phyloP scores from a whole-genome alignment of 2,329 filamentous ascomycete genomes.

The Blastomyces silverae region DNA sequence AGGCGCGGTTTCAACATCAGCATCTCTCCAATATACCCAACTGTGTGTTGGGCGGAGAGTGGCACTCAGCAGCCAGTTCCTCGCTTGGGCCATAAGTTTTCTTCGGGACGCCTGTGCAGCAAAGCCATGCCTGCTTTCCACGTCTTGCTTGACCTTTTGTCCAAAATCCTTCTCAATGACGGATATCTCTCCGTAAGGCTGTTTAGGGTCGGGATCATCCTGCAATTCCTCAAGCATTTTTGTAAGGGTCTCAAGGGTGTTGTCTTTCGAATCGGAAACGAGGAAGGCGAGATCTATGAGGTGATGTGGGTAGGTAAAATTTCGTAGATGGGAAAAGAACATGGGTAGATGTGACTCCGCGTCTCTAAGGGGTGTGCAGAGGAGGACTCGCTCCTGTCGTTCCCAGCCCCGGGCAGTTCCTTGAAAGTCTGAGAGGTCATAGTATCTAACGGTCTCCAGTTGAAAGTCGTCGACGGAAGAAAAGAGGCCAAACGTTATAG shows the following conservation, averaged over 20 bases:
- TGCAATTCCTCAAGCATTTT: conserved; percentile 73
- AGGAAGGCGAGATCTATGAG: conserved; percentile 94
- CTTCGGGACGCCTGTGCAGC: conserved; percentile 87
- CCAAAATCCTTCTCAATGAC: conserved; percentile 99
- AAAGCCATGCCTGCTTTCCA: conserved; percentile 95
- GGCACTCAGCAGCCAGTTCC: conserved; percentile 93
- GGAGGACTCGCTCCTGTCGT: conserved; percentile 84
- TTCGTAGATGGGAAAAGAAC: conserved; percentile 97
- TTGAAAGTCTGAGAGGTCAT: conserved; percentile 85
- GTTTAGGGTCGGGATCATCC: conserved; percentile 66
- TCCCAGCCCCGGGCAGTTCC: conserved; percentile 94
- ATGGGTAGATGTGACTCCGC: conserved; percentile 86
- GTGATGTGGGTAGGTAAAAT: conserved; percentile 95
- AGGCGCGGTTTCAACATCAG: conserved; percentile 94
- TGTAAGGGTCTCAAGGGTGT: conserved; percentile 69
- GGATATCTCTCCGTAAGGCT: conserved; percentile 90
- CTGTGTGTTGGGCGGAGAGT: conserved; percentile 91
- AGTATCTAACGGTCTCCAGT: conserved; percentile 93
- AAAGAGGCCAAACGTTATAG: conserved; percentile 63
- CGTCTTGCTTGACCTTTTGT: conserved; percentile 94
- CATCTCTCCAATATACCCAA: conserved; percentile 99
- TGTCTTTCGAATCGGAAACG: conserved; percentile 94
- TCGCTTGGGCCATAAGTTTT: conserved; percentile 95
- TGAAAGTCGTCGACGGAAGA: conserved; percentile 63
- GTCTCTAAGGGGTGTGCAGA: conserved; percentile 91